Evolutionary conservation across 345 rosid species (phyloP).

Genomic region (Populus pruinosa): DNA sequence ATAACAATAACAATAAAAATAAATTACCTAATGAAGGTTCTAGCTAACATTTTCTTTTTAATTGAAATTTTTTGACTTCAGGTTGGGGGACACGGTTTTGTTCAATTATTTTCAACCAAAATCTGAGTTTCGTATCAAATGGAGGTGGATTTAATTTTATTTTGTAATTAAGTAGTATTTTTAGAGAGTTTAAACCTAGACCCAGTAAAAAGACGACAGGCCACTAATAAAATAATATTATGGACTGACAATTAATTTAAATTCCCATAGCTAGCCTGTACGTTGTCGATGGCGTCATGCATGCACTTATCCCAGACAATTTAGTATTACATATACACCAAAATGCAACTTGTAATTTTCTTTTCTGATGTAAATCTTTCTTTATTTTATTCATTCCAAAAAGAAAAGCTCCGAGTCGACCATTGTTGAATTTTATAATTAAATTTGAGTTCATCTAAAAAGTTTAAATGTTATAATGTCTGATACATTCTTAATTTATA

Average conservation of each 20-base stretch:
- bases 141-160: too few species aligned
- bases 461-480: too few species aligned
- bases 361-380: too few species aligned
- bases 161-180: too few species aligned
- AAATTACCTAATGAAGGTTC: not conserved
- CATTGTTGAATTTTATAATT: too few species aligned
- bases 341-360: not conserved
- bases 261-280: not conserved
- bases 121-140: not conserved
- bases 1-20: too few species aligned
- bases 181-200: not conserved
- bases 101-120: not conserved
- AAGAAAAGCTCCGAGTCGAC: too few species aligned
- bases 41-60: not conserved
- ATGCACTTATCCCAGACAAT: too few species aligned
- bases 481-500: too few species aligned
- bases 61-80: not conserved
- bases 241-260: not conserved
- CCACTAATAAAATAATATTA: not conserved
- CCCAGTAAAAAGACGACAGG: not conserved
- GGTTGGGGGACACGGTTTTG: not conserved
- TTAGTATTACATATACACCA: not conserved
- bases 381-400: too few species aligned
- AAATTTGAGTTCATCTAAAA: too few species aligned
- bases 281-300: not conserved